Evolutionary conservation across 1,139 yeast species (phyloP).

Genomic region (Kazachstania sp.): DNA sequence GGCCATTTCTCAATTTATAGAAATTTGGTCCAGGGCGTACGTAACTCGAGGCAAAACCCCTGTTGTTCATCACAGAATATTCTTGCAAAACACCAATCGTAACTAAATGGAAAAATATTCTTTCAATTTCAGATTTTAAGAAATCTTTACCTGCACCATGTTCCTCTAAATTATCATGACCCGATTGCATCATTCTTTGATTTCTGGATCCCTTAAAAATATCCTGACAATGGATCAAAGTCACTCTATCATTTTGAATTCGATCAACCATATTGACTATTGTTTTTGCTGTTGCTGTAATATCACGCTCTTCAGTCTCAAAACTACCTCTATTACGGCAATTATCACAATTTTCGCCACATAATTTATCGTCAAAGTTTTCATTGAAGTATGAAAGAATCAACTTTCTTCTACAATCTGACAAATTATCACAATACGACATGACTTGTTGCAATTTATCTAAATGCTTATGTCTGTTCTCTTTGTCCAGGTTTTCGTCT

Average conservation of each 20-base stretch:
- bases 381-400: slow-evolving; percentile 89
- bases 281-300: slow-evolving; percentile 55
- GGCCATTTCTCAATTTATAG: slow-evolving; percentile 38
- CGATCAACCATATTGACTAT: slow-evolving; percentile 52
- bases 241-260: slow-evolving; percentile 54
- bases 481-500: slow-evolving; percentile 58
- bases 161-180: slow-evolving; percentile 50
- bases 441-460: slow-evolving; percentile 74
- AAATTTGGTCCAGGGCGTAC: slow-evolving; percentile 53
- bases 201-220: slow-evolving; percentile 67
- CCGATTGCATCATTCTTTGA: slow-evolving; percentile 51
- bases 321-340: slow-evolving; percentile 48
- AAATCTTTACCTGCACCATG: slow-evolving; percentile 66
- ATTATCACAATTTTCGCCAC: slow-evolving; percentile 77
- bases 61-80: slow-evolving; percentile 57
- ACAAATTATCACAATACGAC: slow-evolving; percentile 83
- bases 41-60: slow-evolving; percentile 79
- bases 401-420: slow-evolving; percentile 85
- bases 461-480: slow-evolving; percentile 68
- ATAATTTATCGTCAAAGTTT: slow-evolving; percentile 54
- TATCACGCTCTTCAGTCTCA: slow-evolving; percentile 50
- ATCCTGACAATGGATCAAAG: slow-evolving; percentile 75
- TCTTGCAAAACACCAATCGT: slow-evolving; percentile 64
- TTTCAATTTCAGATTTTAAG: slow-evolving; percentile 61
- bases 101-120: slow-evolving; percentile 71